These are phyloP conservation scores for Rubia peregrina DNA, from an alignment of 305 asterid genomes.

Conservation along the genomic window DNA sequence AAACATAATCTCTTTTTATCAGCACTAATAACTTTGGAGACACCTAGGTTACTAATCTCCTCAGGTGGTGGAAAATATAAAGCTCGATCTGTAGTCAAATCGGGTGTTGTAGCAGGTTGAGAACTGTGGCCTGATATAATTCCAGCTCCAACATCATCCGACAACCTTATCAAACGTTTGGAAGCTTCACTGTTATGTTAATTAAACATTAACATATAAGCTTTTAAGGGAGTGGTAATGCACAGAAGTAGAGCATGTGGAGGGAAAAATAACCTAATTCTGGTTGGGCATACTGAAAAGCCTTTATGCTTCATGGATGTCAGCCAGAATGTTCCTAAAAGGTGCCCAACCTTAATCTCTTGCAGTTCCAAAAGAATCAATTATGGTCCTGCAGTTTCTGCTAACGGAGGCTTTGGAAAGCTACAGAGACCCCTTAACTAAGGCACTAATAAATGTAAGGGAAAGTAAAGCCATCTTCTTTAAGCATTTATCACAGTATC, in stretches of 20 bases:
- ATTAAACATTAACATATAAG: slow-evolving; percentile 9
- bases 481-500: too few species aligned
- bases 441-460: neutral
- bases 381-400: slow-evolving; percentile 93
- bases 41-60: slow-evolving; percentile 52
- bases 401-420: slow-evolving; percentile 94
- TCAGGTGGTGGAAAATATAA: slow-evolving; percentile 67
- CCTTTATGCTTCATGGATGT: slow-evolving; percentile 78
- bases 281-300: slow-evolving; percentile 59
- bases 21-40: slow-evolving; percentile 83
- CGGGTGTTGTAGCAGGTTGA: slow-evolving; percentile 56
- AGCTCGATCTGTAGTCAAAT: slow-evolving; percentile 54
- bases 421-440: slow-evolving; percentile 22
- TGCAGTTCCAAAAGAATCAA: slow-evolving; percentile 83
- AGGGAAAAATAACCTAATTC: slow-evolving; percentile 11
- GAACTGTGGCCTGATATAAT: slow-evolving; percentile 85
- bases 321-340: slow-evolving; percentile 81
- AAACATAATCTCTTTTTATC: slow-evolving; percentile 95
- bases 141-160: slow-evolving; percentile 97
- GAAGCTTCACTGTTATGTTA: slow-evolving; percentile 64
- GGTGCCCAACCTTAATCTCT: slow-evolving; percentile 92
- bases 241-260: neutral
- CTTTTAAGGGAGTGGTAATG: slow-evolving; percentile 1
- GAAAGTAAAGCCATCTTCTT: neutral
- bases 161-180: slow-evolving; percentile 68